Base-by-base conservation (phyloP, 164 flowering plant species). In the Magnolia changhungtana region DNA sequence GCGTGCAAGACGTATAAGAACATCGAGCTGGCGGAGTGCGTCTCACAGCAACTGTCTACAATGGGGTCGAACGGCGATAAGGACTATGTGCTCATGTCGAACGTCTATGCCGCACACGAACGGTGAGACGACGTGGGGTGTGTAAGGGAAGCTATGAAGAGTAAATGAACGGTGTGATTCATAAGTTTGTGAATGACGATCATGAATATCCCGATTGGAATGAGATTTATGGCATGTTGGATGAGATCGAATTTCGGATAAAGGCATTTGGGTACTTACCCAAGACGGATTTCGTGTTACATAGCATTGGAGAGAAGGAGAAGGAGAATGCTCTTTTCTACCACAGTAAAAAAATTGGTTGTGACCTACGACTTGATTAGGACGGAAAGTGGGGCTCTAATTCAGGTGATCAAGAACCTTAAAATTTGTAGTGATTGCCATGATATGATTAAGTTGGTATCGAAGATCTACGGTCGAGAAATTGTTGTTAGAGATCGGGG, bases 261-360 rank as follows among this genome's bases (percentile, higher is more conserved):
- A 86, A 80, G 72, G 88, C 82, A 50, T 67, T 77, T 74, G 98
- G 99, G 29, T 90, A 94, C 82, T 88, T 82, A 37, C 87, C 97
- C 2, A 87, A 86, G 81, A 96, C 97, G 10, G 70, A 74, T 63
- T 81, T 77, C 80, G 97, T 96, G 75, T 77, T 94, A 83, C 98
- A 94, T 78, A 97, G 91, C 80, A 90, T 94, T 66, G 96, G 95
- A 7, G 93, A 90, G 76, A 97, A 94, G 77, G 99, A 94, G 52
- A 92, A 96, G 84, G 92, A 93, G 88, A 87, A 90, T 81, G 95
- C 86, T 2, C 73, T 96, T 79, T 80, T 75, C 75, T 84, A 88
- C 83, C 99, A 96, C 58, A 94, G 98, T 81, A 97, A 94, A 89
- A 89, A 96, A 92, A 82, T 78, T 94, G 84, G 97, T 97, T 75